Evolutionary conservation across 306 rosid species (phyloP), one percentile per base, ranked within the genome.

Genomic region (Erythrophleum fordii): DNA sequence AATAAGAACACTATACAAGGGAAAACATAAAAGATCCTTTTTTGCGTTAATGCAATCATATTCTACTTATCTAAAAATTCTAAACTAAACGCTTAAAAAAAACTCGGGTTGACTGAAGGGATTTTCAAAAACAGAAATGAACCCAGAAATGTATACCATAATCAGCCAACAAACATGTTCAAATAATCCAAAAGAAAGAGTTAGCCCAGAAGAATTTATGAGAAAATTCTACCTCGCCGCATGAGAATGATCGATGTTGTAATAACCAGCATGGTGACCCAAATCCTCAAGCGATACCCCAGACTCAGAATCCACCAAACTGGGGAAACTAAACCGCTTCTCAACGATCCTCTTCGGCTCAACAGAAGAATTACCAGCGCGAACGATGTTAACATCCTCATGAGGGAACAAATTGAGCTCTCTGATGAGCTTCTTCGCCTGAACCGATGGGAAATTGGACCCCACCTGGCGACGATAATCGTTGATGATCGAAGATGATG

Each of bases 231-330:
- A 92, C 98, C 86, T 92, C 6, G 98, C 98, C 7, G 92, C 97
- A 73, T 86, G 88, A 64, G 98, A 94, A 58, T 91, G 93, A 73
- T 82, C 79, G 75, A 94, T 89, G 11, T 80, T 83, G 80, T 87
- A 90, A 87, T 94, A 94, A 0, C 98, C 97, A 80, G 98, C 97
- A 58, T 89, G 86, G 76, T 94, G 98, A 80, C 97, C 97, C 68
- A 94, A 87, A 70, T 94, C 97, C 39, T 91, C 91, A 68, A 87
- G 72, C 8, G 93, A 67, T 70, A 61, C 81, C 7, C 75, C 90
- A 25, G 94, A 88, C 25, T 79, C 92, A 20, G 86, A 87, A 35
- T 34, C 79, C 1, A 66, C 59, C 26, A 94, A 53, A 81, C 84
- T 77, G 17, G 94, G 97, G 72, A 94, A 86, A 23, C 37, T 80